A percentile compares a stretch with the other conserved stretches of the same genome.
phyloP scores from a whole-genome alignment of 2,329 filamentous ascomycete species.

The Aspergillus versicolor region DNA sequence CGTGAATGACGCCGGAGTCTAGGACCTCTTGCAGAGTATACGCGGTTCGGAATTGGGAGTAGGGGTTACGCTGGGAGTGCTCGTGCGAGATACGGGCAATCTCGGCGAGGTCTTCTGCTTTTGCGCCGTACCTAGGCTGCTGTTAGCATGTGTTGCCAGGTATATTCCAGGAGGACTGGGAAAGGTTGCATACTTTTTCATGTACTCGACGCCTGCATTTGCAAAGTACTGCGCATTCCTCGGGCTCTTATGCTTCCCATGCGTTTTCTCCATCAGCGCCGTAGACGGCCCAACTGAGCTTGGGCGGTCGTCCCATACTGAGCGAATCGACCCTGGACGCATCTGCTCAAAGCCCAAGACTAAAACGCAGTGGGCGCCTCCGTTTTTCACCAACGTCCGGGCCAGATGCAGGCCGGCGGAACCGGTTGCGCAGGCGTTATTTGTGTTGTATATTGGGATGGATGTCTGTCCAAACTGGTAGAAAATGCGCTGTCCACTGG shows the following conservation, averaged over 20 bases:
- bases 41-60: constrained; percentile 92
- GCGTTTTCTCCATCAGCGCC: constrained; percentile 78
- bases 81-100: constrained; percentile 91
- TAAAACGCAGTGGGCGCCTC: constrained; percentile 81
- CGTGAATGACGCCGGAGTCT: constrained; percentile 72
- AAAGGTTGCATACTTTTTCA: constrained; percentile 68
- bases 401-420: constrained; percentile 85
- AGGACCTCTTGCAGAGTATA: constrained; percentile 84
- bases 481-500: constrained; percentile 93
- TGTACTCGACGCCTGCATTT: constrained; percentile 90
- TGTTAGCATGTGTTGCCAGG: not conserved
- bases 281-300: constrained; percentile 72
- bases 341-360: constrained; percentile 99
- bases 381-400: constrained; percentile 73
- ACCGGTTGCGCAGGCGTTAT: constrained; percentile 97
- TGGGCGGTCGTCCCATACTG: constrained; percentile 78
- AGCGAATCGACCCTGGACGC: constrained; percentile 83
- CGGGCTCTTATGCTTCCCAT: constrained; percentile 77
- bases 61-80: constrained; percentile 89
- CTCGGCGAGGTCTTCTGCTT: constrained; percentile 83
- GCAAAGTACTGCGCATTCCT: constrained; percentile 92
- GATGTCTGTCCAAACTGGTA: constrained; percentile 98
- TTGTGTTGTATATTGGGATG: constrained; percentile 96
- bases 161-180: not conserved
- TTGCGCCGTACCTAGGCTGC: constrained; percentile 70